Conservation (phyloP, 192 early-diverging fungal genomes). For the Entomortierella parvispora region DNA sequence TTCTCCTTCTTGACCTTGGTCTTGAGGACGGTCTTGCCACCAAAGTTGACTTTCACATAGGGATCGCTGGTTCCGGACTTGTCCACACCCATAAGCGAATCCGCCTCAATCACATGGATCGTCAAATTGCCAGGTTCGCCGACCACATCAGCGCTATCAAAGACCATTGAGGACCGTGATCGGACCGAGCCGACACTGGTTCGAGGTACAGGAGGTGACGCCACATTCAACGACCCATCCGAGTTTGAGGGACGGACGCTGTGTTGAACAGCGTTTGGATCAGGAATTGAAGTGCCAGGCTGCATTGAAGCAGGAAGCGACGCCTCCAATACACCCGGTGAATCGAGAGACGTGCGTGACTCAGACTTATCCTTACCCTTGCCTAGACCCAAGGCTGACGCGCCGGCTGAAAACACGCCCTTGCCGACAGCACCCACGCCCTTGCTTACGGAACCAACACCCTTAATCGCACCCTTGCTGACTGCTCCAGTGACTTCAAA, state of each 20-base stretch:
- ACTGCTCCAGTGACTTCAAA: slow-evolving; percentile 28
- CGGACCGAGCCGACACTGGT: slow-evolving; percentile 34
- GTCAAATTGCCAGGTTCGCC: slow-evolving; percentile 52
- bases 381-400: slow-evolving; percentile 23
- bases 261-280: not conserved
- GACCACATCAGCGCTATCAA: slow-evolving; percentile 34
- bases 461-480: slow-evolving; percentile 31
- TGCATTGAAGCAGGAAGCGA: slow-evolving; percentile 13
- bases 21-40: slow-evolving; percentile 71
- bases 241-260: slow-evolving; percentile 17
- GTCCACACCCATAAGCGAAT: slow-evolving; percentile 59
- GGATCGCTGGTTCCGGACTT: slow-evolving; percentile 72
- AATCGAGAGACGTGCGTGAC: slow-evolving; percentile 30
- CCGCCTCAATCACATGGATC: slow-evolving; percentile 57
- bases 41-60: slow-evolving; percentile 69
- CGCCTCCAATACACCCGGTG: slow-evolving; percentile 51
- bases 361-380: slow-evolving; percentile 32
- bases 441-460: slow-evolving; percentile 52
- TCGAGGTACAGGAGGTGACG: slow-evolving; percentile 6
- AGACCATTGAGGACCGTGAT: slow-evolving; percentile 36
- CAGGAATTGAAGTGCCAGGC: not conserved
- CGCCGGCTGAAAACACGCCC: slow-evolving; percentile 48
- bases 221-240: slow-evolving; percentile 16
- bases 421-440: slow-evolving; percentile 44
- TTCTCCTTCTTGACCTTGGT: slow-evolving; percentile 78